Evolutionary conservation across 176 grass and related monocot species (phyloP).

Genomic region (Themeda triandra): DNA sequence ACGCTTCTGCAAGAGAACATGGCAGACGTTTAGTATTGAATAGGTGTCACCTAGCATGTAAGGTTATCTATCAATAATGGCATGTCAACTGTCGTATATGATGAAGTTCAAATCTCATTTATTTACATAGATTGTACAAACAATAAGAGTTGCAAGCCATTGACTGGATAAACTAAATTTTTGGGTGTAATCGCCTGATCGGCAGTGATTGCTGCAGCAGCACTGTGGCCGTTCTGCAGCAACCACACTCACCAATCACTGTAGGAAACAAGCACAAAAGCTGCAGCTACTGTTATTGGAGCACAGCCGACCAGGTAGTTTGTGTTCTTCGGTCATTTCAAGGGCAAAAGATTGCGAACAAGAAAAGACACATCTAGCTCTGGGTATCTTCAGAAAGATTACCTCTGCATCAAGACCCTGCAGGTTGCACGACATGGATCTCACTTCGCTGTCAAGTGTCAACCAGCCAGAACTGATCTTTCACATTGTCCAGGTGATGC

Average conservation of each 20-base stretch:
- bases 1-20: constrained; percentile 7
- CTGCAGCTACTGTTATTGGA: neutral
- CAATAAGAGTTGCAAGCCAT: neutral
- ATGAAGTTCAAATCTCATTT: neutral
- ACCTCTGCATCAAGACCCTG: constrained; percentile 42
- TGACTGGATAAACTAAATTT: no score
- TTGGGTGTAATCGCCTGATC: neutral
- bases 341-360: neutral
- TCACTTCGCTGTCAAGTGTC: constrained; percentile 1
- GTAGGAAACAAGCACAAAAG: neutral
- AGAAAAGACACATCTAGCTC: neutral
- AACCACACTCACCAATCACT: no score
- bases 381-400: neutral
- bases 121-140: neutral
- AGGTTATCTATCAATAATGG: constrained; percentile 3
- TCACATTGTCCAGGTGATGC: constrained; percentile 32
- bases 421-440: constrained; percentile 38
- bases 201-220: neutral
- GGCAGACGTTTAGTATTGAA: neutral
- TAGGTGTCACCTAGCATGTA: neutral
- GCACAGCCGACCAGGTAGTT: no score
- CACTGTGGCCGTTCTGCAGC: no score
- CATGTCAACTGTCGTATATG: neutral
- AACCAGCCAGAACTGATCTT: constrained; percentile 18
- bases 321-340: neutral